Percentiles rank a stretch among this genome's conserved stretches.
These are phyloP conservation scores for Fomitopsis betulina DNA, from an alignment of 1,284 basidiomycete genomes.

Conservation along the genomic window DNA sequence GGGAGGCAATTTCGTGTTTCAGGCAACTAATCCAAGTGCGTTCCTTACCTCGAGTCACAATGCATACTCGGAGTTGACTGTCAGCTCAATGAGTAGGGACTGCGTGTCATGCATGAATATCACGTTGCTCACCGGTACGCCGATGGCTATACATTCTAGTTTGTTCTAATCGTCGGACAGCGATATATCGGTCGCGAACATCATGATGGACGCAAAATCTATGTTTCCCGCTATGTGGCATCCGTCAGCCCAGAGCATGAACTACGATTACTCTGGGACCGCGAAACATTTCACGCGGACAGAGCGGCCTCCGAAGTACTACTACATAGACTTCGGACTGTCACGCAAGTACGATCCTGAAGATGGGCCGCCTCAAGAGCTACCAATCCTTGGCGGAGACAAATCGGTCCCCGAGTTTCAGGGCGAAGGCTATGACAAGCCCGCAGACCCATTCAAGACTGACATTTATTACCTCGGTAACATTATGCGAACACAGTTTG, in stretches of 20 bases:
- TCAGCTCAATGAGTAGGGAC: conserved; percentile 11
- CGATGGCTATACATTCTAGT: not conserved
- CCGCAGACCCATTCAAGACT: conserved; percentile 24
- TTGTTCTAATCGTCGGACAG: conserved; percentile 18
- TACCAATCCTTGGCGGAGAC: conserved; percentile 14
- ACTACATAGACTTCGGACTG: conserved; percentile 30
- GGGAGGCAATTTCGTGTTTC: conserved; percentile 26
- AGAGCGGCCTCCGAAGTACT: conserved; percentile 25
- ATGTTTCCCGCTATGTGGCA: conserved; percentile 26
- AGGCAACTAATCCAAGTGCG: conserved; percentile 26
- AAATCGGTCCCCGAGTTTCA: conserved; percentile 17
- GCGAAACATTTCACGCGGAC: conserved; percentile 25
- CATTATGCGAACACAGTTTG: conserved; percentile 24
- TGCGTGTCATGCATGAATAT: conserved; percentile 20
- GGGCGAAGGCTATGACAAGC: conserved; percentile 1
- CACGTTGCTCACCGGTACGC: conserved; percentile 21
- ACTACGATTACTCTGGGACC: conserved; percentile 12
- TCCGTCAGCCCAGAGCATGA: conserved; percentile 10
- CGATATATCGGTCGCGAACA: conserved; percentile 31
- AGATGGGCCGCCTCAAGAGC: conserved; percentile 13
- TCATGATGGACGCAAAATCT: conserved; percentile 33
- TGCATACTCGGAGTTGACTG: not conserved
- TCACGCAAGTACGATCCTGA: conserved; percentile 20
- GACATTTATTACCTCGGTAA: conserved; percentile 29
- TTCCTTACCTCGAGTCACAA: not conserved